Conservation (phyloP, 2,329 filamentous ascomycete genomes). For the Aquanectria penicillioides region DNA sequence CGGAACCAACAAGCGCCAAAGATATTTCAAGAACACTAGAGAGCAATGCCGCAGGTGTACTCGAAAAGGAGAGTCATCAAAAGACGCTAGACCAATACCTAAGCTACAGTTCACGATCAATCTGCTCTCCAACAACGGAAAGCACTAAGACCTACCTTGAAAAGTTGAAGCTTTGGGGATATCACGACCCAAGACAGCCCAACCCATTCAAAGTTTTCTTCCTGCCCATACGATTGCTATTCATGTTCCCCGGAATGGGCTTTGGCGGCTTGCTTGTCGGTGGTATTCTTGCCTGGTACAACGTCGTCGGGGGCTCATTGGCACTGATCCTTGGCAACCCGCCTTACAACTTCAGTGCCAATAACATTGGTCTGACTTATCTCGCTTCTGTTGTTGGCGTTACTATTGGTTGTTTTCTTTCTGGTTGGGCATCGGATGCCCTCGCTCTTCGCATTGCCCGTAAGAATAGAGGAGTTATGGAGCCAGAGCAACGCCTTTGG, state of each 20-base stretch:
- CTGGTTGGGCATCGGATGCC: slow-evolving; percentile 34
- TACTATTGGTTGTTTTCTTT: slow-evolving; percentile 35
- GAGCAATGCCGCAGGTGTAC: no score
- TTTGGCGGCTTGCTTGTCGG: slow-evolving; percentile 37
- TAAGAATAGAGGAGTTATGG: slow-evolving; percentile 36
- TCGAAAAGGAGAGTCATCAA: slow-evolving; percentile 16
- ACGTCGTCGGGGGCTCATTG: slow-evolving; percentile 33
- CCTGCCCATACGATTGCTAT: slow-evolving; percentile 24
- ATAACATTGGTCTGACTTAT: slow-evolving; percentile 33
- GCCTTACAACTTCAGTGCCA: slow-evolving; percentile 37
- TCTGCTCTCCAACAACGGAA: neutral
- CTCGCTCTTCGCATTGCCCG: slow-evolving; percentile 32
- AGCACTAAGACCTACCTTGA: slow-evolving; percentile 21
- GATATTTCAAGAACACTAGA: no score
- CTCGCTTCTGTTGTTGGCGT: slow-evolving; percentile 33
- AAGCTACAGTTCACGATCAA: no score
- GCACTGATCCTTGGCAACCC: slow-evolving; percentile 34
- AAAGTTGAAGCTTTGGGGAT: slow-evolving; percentile 35
- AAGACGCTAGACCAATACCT: neutral
- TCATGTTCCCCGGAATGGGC: slow-evolving; percentile 31
- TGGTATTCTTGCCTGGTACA: slow-evolving; percentile 38
- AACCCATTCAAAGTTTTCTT: slow-evolving; percentile 34
- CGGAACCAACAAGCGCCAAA: no score
- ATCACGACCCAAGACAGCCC: slow-evolving; percentile 27
- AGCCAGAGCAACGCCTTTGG: slow-evolving; percentile 41